A percentile compares a stretch with the other conserved stretches of the same genome.
phyloP scores from a whole-genome alignment of 257 asterid species.

The Apocynum venetum region DNA sequence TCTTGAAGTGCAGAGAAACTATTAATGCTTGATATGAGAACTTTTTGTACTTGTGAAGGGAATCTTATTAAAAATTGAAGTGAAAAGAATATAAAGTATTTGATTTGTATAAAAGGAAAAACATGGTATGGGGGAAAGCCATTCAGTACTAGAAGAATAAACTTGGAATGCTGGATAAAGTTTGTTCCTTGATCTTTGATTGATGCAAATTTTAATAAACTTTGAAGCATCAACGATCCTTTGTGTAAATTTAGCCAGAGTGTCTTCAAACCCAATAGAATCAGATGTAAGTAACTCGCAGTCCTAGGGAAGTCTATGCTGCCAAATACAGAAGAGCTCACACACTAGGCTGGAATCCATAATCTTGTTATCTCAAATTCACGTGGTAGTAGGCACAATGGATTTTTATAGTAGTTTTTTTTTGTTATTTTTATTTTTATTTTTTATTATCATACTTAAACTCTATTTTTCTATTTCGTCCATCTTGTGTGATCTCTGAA shows the following conservation, averaged over 20 bases:
- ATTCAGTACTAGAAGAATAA: neutral
- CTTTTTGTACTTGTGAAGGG: neutral
- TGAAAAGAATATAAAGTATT: neutral
- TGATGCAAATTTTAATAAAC: neutral
- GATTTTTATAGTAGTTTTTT: neutral
- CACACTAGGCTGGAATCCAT: neutral
- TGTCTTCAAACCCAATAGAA: neutral
- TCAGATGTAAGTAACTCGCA: neutral
- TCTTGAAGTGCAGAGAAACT: neutral
- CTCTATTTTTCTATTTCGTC: neutral
- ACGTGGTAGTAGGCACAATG: neutral
- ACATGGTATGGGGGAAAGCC: neutral
- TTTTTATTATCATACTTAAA: neutral
- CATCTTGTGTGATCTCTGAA: neutral
- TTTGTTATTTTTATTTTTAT: neutral
- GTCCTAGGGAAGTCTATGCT: neutral
- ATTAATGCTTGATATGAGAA: neutral
- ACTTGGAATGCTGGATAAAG: neutral
- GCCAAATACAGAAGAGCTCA: neutral
- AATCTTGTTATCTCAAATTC: neutral
- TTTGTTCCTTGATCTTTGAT: neutral
- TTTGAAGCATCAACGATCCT: neutral
- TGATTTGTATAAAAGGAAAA: neutral
- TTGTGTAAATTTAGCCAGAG: neutral
- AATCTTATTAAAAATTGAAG: no score